Conservation (phyloP, 1,139 yeast genomes). For the Taphrina populina region DNA sequence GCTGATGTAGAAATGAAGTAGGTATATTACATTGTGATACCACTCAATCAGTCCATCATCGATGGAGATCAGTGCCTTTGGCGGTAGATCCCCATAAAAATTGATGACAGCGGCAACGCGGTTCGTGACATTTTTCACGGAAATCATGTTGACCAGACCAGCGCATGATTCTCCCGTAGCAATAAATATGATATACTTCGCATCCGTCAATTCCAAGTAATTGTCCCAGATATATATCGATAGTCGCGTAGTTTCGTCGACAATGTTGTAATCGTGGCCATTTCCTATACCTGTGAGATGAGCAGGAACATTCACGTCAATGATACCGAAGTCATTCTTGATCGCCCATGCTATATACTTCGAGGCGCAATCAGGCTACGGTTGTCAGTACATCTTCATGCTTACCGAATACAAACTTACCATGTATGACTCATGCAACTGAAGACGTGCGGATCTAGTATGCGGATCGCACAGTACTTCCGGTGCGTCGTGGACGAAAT, state of each 20-base stretch:
- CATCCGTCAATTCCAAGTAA: conserved; percentile 62
- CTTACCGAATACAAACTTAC: neutral
- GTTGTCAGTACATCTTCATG: neutral
- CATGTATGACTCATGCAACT: conserved; percentile 59
- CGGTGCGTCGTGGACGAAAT: conserved; percentile 86
- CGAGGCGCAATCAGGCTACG: conserved; percentile 56
- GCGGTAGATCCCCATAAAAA: conserved; percentile 20
- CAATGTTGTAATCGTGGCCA: conserved; percentile 54
- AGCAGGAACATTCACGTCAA: conserved; percentile 77
- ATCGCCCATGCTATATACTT: conserved; percentile 61
- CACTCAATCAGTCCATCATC: conserved; percentile 30
- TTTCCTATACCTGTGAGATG: conserved; percentile 43
- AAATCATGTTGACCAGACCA: conserved; percentile 75
- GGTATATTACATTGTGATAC: conserved; percentile 22
- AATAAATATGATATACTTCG: conserved; percentile 70
- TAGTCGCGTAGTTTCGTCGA: conserved; percentile 69
- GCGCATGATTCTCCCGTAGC: conserved; percentile 91
- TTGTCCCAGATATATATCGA: conserved; percentile 86
- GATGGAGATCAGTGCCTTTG: conserved; percentile 17
- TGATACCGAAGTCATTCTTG: conserved; percentile 64
- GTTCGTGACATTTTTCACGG: conserved; percentile 29
- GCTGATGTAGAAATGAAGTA: neutral
- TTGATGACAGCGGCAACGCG: conserved; percentile 30
- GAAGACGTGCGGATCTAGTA: conserved; percentile 75
- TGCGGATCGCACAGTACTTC: conserved; percentile 88